Evolutionary conservation across 1,284 basidiomycete species (phyloP).

Genomic region (Ganoderma lingzhi): DNA sequence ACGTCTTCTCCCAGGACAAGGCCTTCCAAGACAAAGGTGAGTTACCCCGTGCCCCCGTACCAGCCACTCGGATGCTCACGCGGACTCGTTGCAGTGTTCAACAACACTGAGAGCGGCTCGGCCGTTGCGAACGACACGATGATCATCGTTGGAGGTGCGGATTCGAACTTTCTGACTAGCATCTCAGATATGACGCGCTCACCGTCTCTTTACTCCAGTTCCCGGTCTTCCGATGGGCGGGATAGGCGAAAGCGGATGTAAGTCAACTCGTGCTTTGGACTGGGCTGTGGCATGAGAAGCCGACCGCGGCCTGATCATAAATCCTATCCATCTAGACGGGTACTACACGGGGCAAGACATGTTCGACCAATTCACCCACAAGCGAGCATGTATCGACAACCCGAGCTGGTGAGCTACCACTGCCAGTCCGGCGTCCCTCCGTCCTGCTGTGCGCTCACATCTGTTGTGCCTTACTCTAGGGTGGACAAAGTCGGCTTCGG

Average conservation of each 20-base stretch:
- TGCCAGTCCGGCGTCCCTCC: background rate
- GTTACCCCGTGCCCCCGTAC: background rate
- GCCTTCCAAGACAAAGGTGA: conserved; percentile 58
- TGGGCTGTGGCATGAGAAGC: too few relatives aligned
- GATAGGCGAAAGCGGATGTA: conserved; percentile 2
- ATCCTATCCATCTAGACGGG: too few relatives aligned
- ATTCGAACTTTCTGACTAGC: too few relatives aligned
- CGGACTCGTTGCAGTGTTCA: background rate
- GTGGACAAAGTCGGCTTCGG: conserved; percentile 9
- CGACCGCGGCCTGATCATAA: too few relatives aligned
- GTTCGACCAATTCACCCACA: conserved; percentile 14
- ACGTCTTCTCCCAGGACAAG: conserved; percentile 72
- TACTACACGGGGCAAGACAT: conserved; percentile 13
- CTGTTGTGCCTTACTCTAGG: background rate
- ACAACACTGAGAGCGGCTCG: conserved; percentile 7
- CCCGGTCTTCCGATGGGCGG: conserved; percentile 9
- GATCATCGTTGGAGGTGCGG: conserved; percentile 5
- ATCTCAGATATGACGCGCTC: too few relatives aligned
- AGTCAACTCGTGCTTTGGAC: too few relatives aligned
- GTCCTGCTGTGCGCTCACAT: background rate
- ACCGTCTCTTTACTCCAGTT: background rate
- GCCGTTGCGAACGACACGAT: conserved; percentile 8
- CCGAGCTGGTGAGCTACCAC: conserved; percentile 11
- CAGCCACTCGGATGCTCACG: background rate
- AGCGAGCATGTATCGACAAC: conserved; percentile 5